A percentile compares a stretch with the other conserved stretches of the same genome.
phyloP scores from a whole-genome alignment of 2,329 filamentous ascomycete species.

The Aspergillus tanneri region DNA sequence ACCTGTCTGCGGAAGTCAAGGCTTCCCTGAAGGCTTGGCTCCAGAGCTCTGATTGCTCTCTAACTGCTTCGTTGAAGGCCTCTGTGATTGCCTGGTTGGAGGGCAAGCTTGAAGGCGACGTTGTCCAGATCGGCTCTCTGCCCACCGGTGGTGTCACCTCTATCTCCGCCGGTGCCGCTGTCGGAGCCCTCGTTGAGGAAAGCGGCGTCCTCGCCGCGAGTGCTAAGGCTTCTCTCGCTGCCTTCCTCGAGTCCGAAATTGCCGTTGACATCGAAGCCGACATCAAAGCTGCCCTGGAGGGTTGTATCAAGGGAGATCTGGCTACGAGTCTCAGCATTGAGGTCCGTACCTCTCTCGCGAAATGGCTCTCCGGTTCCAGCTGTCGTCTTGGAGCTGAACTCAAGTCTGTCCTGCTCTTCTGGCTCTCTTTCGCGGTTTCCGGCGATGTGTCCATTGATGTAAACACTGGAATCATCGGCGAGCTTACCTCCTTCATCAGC shows the following conservation, averaged over 20 bases:
- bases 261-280: constrained; percentile 28
- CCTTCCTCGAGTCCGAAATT: constrained; percentile 34
- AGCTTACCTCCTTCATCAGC: constrained; percentile 33
- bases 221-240: constrained; percentile 31
- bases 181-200: constrained; percentile 31
- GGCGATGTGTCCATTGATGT: constrained; percentile 30
- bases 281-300: constrained; percentile 30
- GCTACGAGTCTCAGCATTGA: constrained; percentile 30
- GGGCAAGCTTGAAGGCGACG: constrained; percentile 27
- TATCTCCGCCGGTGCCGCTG: constrained; percentile 35
- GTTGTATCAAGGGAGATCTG: constrained; percentile 30
- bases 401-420: constrained; percentile 38
- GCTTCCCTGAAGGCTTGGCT: constrained; percentile 34
- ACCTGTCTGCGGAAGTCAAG: constrained; percentile 34
- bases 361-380: constrained; percentile 33
- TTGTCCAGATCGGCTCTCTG: constrained; percentile 29
- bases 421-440: constrained; percentile 35
- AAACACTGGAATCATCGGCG: constrained; percentile 25
- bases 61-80: constrained; percentile 30
- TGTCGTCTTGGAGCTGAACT: constrained; percentile 38
- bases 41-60: constrained; percentile 26
- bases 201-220: constrained; percentile 29
- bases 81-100: constrained; percentile 35
- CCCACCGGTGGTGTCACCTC: constrained; percentile 29
- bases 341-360: constrained; percentile 30